These are phyloP conservation scores for Pseudogymnoascus sp. DNA, from an alignment of 2,329 filamentous ascomycete species.

Conservation along the genomic window DNA sequence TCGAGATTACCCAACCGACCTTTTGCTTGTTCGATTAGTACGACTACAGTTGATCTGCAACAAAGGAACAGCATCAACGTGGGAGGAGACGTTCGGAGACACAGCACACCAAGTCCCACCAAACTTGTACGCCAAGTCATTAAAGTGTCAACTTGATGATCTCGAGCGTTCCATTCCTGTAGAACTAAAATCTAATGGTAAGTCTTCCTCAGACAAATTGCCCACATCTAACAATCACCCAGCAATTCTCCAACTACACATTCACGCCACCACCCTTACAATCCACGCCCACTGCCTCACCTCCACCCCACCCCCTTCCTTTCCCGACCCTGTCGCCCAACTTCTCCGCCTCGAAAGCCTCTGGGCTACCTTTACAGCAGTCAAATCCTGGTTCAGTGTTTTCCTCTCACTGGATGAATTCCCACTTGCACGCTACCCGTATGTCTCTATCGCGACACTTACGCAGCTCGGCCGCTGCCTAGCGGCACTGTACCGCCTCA, in stretches of 20 bases:
- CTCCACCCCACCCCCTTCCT: neutral
- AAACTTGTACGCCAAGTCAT: neutral
- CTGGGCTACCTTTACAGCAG: neutral
- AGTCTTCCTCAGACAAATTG: neutral
- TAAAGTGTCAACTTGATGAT: neutral
- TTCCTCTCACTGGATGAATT: neutral
- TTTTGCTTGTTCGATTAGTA: conserved; percentile 7
- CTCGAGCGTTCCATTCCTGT: neutral
- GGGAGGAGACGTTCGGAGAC: neutral
- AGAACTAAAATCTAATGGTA: neutral
- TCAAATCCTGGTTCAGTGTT: neutral
- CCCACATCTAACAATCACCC: neutral
- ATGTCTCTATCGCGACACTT: neutral
- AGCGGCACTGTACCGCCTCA: neutral
- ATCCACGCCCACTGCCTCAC: neutral
- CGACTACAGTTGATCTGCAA: conserved; percentile 10
- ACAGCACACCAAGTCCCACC: neutral
- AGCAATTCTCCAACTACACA: neutral
- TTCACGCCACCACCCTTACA: neutral
- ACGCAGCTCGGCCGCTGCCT: neutral
- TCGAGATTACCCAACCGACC: conserved; percentile 13
- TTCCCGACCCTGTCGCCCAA: neutral
- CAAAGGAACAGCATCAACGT: neutral
- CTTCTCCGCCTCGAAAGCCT: neutral
- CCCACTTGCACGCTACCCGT: neutral